A percentile compares a stretch with the other conserved stretches of the same genome.
phyloP scores from a whole-genome alignment of 768 basidiomycete species.

The Xerocomellus intermedius region DNA sequence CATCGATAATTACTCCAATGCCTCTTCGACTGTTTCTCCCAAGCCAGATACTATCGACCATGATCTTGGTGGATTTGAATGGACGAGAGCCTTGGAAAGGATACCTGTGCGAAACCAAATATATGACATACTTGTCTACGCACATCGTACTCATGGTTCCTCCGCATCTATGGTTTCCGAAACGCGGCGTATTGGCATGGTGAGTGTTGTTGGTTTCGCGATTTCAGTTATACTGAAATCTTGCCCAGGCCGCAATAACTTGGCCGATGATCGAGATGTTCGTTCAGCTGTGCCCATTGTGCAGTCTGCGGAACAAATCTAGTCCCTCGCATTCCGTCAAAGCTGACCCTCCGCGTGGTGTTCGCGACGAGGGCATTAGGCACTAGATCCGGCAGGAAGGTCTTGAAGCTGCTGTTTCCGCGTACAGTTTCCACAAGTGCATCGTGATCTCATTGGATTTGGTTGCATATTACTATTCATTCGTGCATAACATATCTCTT shows the following conservation, averaged over 20 bases:
- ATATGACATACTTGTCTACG: conserved; percentile 67
- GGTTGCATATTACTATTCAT: conserved; percentile 11
- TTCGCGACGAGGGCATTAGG: conserved; percentile 24
- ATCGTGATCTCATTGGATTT: conserved; percentile 1
- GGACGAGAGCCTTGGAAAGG: conserved; percentile 51
- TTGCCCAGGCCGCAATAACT: conserved; percentile 58
- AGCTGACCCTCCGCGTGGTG: conserved; percentile 13
- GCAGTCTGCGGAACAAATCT: conserved; percentile 43
- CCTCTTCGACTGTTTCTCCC: conserved; percentile 13
- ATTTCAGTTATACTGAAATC: conserved; percentile 3
- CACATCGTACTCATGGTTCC: conserved; percentile 58
- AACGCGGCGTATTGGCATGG: conserved; percentile 56
- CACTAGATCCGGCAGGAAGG: neutral
- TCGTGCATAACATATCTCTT: conserved; percentile 13
- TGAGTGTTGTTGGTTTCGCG: conserved; percentile 32
- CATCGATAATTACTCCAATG: conserved; percentile 26
- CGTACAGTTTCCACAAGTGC: neutral
- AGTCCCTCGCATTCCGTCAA: conserved; percentile 21
- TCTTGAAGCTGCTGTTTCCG: neutral
- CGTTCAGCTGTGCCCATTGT: conserved; percentile 56
- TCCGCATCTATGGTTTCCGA: conserved; percentile 55
- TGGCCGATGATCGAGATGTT: conserved; percentile 77
- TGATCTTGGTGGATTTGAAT: conserved; percentile 30
- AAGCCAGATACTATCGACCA: conserved; percentile 17
- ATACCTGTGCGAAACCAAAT: conserved; percentile 66